These are phyloP conservation scores for Thalia dealbata DNA, from an alignment of 176 grass and related monocot genomes.

Conservation along the genomic window DNA sequence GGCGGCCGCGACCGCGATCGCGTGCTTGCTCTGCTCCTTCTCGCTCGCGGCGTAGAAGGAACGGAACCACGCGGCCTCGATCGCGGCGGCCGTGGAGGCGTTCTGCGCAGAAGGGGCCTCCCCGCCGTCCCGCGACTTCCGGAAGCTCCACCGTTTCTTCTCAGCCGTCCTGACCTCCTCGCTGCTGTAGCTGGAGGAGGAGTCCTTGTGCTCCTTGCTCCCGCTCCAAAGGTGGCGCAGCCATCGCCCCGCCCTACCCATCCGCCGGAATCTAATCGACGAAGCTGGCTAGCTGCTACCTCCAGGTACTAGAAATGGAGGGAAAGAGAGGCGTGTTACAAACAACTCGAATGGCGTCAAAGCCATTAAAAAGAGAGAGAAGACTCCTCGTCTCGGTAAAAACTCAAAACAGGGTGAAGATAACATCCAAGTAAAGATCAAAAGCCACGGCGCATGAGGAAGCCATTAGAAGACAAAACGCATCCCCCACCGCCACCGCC, in stretches of 20 bases:
- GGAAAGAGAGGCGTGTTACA: background rate
- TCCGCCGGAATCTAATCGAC: slow-evolving; percentile 6
- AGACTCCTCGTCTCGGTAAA: background rate
- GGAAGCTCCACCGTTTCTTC: slow-evolving; percentile 84
- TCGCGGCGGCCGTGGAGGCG: slow-evolving; percentile 30
- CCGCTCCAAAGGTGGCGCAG: slow-evolving; percentile 45
- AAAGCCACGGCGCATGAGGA: too few relatives aligned
- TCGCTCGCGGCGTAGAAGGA: slow-evolving; percentile 50
- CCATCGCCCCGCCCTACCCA: slow-evolving; percentile 82
- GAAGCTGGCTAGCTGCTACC: background rate
- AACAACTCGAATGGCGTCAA: background rate
- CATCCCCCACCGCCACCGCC: too few relatives aligned
- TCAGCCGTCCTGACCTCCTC: slow-evolving; percentile 15
- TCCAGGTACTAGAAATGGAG: background rate
- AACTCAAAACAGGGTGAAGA: background rate
- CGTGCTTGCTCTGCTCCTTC: slow-evolving; percentile 84
- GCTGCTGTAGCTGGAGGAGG: background rate
- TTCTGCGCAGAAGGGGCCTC: background rate
- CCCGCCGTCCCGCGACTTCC: slow-evolving; percentile 35
- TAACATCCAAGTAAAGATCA: too few relatives aligned
- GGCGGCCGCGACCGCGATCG: slow-evolving; percentile 69
- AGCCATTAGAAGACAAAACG: too few relatives aligned
- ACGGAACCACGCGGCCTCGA: slow-evolving; percentile 49
- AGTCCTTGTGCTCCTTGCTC: slow-evolving; percentile 41
- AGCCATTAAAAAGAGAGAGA: background rate